These are phyloP conservation scores for Podila horticola DNA, from an alignment of 192 early-diverging fungal species.

Conservation along the genomic window DNA sequence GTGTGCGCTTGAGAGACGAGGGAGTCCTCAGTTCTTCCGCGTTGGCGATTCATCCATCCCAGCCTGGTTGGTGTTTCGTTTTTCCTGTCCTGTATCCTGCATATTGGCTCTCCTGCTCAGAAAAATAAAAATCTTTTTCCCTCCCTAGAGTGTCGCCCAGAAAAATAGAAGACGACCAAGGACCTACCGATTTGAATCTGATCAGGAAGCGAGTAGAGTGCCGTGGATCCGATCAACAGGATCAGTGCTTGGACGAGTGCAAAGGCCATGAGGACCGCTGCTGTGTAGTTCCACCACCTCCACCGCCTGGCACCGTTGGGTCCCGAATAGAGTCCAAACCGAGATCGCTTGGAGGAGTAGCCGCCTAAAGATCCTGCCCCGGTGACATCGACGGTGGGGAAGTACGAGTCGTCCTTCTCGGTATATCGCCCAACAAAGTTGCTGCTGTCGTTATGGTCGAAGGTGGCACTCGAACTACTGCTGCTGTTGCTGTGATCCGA, in stretches of 20 bases:
- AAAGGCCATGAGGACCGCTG: constrained; percentile 31
- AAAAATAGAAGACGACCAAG: not conserved
- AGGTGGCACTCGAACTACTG: constrained; percentile 7
- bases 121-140: not conserved
- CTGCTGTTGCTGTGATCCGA: constrained; percentile 1
- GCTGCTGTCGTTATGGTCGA: not conserved
- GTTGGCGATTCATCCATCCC: not conserved
- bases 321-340: constrained; percentile 14
- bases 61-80: not conserved
- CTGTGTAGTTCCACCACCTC: constrained; percentile 53
- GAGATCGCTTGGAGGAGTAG: constrained; percentile 29
- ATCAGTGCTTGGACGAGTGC: constrained; percentile 41
- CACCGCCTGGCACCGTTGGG: constrained; percentile 17
- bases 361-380: constrained; percentile 17
- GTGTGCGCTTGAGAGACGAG: too few relatives aligned
- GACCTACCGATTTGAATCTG: constrained; percentile 55
- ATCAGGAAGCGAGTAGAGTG: constrained; percentile 40
- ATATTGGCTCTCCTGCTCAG: too few relatives aligned
- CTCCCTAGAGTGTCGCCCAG: not conserved
- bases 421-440: not conserved
- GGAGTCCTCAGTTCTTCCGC: too few relatives aligned
- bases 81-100: too few relatives aligned
- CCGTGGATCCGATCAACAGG: constrained; percentile 36
- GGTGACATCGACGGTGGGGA: constrained; percentile 29
- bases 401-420: constrained; percentile 20